Percentiles rank a stretch among this genome's conserved stretches.
Evolutionary conservation across 225 moss, liverwort and hornwort genomes (phyloP).

Genomic region (Thuidium tamariscinum): DNA sequence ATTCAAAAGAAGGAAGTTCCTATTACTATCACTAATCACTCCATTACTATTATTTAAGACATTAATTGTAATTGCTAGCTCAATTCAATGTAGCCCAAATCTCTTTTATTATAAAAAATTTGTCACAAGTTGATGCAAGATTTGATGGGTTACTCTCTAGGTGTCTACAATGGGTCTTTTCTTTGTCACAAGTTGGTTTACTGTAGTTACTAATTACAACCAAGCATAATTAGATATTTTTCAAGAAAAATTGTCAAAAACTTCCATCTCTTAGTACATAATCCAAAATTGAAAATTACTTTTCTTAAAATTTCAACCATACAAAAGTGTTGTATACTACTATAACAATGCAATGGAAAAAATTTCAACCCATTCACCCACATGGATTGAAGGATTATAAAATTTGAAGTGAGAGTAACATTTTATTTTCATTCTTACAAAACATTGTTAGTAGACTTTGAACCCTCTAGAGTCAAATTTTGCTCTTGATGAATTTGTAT

Average conservation of each 20-base stretch:
- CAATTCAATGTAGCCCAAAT: too few species aligned
- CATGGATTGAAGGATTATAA: background rate
- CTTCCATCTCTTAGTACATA: background rate
- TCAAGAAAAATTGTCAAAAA: background rate
- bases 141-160: rapidly evolving
- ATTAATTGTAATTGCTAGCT: rapidly evolving
- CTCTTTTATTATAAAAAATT: background rate
- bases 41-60: background rate
- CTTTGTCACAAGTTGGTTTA: rapidly evolving
- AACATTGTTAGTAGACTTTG: rapidly evolving
- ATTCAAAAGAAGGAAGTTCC: rapidly evolving
- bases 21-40: background rate
- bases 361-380: rapidly evolving
- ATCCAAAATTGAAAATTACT: background rate
- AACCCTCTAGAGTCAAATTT: background rate
- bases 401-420: background rate
- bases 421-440: rapidly evolving
- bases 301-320: rapidly evolving
- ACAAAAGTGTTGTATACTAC: background rate
- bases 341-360: background rate
- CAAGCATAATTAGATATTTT: background rate
- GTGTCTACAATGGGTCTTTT: rapidly evolving
- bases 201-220: background rate
- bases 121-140: too few species aligned
- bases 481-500: rapidly evolving